Conservation (phyloP, 179 eudicot genomes). For the Camellia oleifera region DNA sequence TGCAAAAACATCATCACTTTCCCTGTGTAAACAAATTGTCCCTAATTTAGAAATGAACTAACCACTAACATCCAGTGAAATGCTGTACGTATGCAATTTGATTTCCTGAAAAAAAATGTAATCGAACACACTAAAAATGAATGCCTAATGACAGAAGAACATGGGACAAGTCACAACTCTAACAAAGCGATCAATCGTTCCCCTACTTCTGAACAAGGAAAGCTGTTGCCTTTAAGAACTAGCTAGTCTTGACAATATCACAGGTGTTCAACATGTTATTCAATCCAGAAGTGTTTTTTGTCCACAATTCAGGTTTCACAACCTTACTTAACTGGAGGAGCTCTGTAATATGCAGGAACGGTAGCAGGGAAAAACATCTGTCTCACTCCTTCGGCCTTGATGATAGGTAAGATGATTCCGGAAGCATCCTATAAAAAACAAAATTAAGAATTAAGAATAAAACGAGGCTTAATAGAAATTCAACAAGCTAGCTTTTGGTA, state of each 20-base stretch:
- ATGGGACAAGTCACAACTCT: not conserved
- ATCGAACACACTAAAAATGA: not conserved
- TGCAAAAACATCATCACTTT: too few species aligned
- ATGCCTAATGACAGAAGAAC: not conserved
- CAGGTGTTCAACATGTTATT: not conserved
- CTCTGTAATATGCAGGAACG: conserved; percentile 68
- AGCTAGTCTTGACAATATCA: not conserved
- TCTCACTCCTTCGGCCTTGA: conserved; percentile 72
- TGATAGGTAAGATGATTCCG: conserved; percentile 70
- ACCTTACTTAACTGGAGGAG: conserved; percentile 31
- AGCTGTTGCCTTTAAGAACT: not conserved
- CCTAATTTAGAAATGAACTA: too few species aligned
- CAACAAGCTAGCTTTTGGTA: not conserved
- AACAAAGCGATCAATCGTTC: not conserved
- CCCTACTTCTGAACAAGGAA: not conserved
- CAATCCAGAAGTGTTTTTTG: too few species aligned
- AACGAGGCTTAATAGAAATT: not conserved
- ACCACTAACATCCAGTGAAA: too few species aligned
- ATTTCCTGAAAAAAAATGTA: too few species aligned
- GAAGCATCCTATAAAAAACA: conserved; percentile 52
- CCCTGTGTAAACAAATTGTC: too few species aligned
- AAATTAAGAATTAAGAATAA: too few species aligned
- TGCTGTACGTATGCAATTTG: too few species aligned
- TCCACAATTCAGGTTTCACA: not conserved
- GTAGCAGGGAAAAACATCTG: conserved; percentile 77